Evolutionary conservation across 163 green algal species (phyloP).

Genomic region (Scenedesmus sp.): DNA sequence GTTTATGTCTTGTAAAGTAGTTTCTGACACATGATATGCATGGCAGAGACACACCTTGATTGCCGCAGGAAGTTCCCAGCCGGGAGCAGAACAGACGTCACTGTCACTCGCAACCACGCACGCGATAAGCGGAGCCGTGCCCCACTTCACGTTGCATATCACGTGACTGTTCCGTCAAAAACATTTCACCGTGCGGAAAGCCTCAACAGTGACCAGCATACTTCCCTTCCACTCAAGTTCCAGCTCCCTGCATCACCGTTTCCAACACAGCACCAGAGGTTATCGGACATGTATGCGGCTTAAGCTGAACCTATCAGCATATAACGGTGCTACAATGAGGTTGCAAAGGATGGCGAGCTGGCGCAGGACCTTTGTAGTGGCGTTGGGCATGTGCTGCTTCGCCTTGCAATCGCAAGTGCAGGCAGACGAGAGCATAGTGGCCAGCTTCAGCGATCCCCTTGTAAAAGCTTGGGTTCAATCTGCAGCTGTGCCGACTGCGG

Average conservation of each 20-base stretch:
- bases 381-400: background rate
- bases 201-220: background rate
- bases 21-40: too few species aligned
- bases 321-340: background rate
- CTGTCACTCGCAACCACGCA: background rate
- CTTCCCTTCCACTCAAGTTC: background rate
- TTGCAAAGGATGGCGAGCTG: background rate
- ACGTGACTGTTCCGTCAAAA: too few species aligned
- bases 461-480: background rate
- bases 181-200: background rate
- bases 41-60: too few species aligned
- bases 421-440: background rate
- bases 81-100: background rate
- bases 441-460: background rate
- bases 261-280: background rate
- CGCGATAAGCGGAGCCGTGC: background rate
- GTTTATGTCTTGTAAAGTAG: too few species aligned
- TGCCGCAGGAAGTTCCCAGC: background rate
- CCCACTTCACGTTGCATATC: too few species aligned
- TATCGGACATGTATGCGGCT: background rate
- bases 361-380: background rate
- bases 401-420: background rate
- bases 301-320: background rate
- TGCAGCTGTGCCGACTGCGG: background rate
- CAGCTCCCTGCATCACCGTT: background rate